These are phyloP conservation scores for Neonectria magnoliae DNA, from an alignment of 2,329 filamentous ascomycete species.

Conservation along the genomic window DNA sequence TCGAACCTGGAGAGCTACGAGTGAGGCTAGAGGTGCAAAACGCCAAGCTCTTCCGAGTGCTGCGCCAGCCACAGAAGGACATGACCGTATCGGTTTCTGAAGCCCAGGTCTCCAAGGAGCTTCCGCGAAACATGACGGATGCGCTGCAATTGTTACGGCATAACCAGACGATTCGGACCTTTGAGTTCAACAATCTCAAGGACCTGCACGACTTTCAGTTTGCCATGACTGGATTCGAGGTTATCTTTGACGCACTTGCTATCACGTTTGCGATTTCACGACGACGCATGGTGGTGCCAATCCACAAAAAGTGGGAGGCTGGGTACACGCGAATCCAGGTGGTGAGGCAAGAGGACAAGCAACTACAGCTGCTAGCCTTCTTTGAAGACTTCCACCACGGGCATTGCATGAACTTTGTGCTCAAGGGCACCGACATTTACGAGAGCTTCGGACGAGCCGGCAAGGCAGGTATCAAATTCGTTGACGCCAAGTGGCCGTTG, in stretches of 20 bases:
- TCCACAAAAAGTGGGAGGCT: conserved; percentile 95
- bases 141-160: conserved; percentile 68
- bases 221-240: conserved; percentile 81
- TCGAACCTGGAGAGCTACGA: conserved; percentile 78
- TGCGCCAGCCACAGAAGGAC: conserved; percentile 80
- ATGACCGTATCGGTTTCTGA: conserved; percentile 80
- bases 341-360: conserved; percentile 74
- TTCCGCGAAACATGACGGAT: conserved; percentile 70
- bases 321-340: conserved; percentile 82
- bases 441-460: conserved; percentile 72
- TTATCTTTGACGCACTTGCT: conserved; percentile 78
- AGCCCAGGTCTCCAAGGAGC: conserved; percentile 68
- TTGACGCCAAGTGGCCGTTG: conserved; percentile 90
- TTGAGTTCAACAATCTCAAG: conserved; percentile 71
- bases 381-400: conserved; percentile 90
- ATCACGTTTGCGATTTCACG: conserved; percentile 83
- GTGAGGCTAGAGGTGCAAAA: conserved; percentile 72
- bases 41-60: conserved; percentile 70
- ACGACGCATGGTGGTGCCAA: conserved; percentile 87
- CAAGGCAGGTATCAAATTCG: conserved; percentile 79
- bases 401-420: conserved; percentile 86
- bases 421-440: conserved; percentile 86
- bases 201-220: conserved; percentile 83
- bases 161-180: conserved; percentile 74
- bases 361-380: conserved; percentile 83